phyloP scores from a whole-genome alignment of 441 rosid species.

The Manihot esculenta region DNA sequence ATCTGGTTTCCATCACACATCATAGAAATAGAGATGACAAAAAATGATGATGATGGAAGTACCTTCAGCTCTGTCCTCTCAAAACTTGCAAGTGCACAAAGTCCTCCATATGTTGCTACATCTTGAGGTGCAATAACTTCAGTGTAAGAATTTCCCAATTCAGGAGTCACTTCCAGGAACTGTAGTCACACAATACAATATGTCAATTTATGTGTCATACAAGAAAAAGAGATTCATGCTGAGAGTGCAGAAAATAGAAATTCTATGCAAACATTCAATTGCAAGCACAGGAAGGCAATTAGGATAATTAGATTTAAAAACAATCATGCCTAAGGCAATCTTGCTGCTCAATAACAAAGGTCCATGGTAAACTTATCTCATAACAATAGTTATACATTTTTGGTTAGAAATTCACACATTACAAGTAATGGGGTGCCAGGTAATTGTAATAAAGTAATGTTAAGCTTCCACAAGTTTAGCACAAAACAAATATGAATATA shows the following conservation, averaged over 20 bases:
- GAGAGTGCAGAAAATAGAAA: neutral
- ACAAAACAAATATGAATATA: neutral
- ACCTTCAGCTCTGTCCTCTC: constrained; percentile 95
- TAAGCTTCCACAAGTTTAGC: neutral
- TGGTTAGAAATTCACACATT: neutral
- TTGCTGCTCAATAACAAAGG: neutral
- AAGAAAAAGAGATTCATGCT: neutral
- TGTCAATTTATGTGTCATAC: neutral
- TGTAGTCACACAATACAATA: constrained; percentile 28
- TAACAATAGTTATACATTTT: neutral
- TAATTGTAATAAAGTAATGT: neutral
- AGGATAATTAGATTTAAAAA: neutral
- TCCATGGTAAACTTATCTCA: neutral
- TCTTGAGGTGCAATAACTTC: constrained; percentile 98
- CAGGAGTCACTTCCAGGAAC: constrained; percentile 95
- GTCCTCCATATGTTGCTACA: constrained; percentile 97
- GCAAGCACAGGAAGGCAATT: too few relatives aligned
- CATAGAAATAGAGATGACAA: neutral
- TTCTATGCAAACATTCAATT: too few relatives aligned
- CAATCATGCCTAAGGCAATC: neutral
- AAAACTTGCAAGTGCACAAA: constrained; percentile 96
- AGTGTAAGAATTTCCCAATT: constrained; percentile 72
- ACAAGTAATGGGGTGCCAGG: neutral
- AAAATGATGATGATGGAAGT: constrained; percentile 14
- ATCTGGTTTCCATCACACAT: constrained; percentile 2